Evolutionary conservation across 106 monocot genomes (phyloP), one percentile per base, ranked within the genome.

Genomic region (Agapanthus africanus): DNA sequence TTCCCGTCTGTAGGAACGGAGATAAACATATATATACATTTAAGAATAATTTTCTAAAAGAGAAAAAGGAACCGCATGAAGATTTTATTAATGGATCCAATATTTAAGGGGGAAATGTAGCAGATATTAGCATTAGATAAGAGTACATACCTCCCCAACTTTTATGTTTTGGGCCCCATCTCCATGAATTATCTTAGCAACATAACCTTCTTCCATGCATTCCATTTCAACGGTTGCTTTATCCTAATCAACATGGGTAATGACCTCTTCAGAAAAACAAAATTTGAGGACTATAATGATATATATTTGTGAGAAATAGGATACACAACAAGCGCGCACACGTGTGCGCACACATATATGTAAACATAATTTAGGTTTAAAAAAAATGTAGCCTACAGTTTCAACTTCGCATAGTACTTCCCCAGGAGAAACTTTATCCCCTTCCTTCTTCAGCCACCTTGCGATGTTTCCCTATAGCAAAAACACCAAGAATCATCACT

Each of bases 161-260:
- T 99, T 83, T 49, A 93, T 87, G 32, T 80, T 85, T 77, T 93
- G 87, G 25, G 90, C 77, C 34, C 99, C 99, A 85, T 99, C 99
- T 25, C 83, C 87, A 6, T 87, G 79, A 64, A 99, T 42, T 75
- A 99, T 99, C 62, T 87, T 99, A 67, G 99, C 99, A 79, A 93
- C 33, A 71, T 81, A 99, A 22, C 99, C 99, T 73, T 99, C 99
- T 56, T 99, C 99, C 99, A 99, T 99, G 80, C 87, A 99, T 67
- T 99, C 99, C 99, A 99, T 87, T 56, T 99, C 99, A 0, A 99
- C 99, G 0, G 93, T 99, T 1, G 93, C 99, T 83, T 99, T 99
- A 65, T 99, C 99, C 99, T 99, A 74, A 63, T 65, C 31, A 68
- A 67, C 10, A 23, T 18, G 66, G 37, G 30, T 74, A 32, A 7